Conservation (phyloP, 768 basidiomycete species). For the Lyophyllum shimeji region DNA sequence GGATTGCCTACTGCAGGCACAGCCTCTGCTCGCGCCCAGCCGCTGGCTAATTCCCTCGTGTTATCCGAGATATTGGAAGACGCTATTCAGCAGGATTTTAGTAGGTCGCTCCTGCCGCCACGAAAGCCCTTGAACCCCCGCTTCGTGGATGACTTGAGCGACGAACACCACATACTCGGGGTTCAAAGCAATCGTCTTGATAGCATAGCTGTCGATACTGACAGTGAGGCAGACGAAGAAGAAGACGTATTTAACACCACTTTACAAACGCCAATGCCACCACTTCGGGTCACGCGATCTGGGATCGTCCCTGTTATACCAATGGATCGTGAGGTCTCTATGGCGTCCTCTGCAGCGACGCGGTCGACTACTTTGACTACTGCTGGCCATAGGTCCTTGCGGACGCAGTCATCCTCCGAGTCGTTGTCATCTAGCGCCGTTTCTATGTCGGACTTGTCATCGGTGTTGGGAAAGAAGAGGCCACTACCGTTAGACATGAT, state of each 20-base stretch:
- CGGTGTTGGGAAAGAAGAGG: slow-evolving; percentile 44
- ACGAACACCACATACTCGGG: slow-evolving; percentile 40
- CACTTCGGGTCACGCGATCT: slow-evolving; percentile 8
- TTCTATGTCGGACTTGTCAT: slow-evolving; percentile 33
- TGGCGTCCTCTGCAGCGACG: slow-evolving; percentile 20
- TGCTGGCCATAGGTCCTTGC: slow-evolving; percentile 35
- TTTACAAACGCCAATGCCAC: slow-evolving; percentile 57
- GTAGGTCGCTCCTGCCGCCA: slow-evolving; percentile 63
- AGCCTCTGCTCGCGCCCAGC: not conserved
- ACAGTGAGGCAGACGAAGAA: slow-evolving; percentile 32
- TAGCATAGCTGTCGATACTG: slow-evolving; percentile 29
- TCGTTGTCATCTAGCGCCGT: slow-evolving; percentile 32
- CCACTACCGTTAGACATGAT: slow-evolving; percentile 26
- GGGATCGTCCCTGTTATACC: slow-evolving; percentile 9
- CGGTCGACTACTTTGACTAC: slow-evolving; percentile 39
- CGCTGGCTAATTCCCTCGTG: slow-evolving; percentile 15
- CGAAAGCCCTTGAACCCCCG: slow-evolving; percentile 60
- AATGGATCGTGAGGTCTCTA: slow-evolving; percentile 14
- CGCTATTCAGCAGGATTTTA: slow-evolving; percentile 58
- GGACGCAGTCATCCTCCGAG: slow-evolving; percentile 41
- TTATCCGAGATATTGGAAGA: slow-evolving; percentile 41
- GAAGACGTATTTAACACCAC: slow-evolving; percentile 70
- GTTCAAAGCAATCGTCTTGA: slow-evolving; percentile 30
- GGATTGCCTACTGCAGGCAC: slow-evolving; percentile 19
- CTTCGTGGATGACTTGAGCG: slow-evolving; percentile 63